Evolutionary conservation across 2,329 filamentous ascomycete genomes (phyloP).

Genomic region (Penicillium sclerotiorum): DNA sequence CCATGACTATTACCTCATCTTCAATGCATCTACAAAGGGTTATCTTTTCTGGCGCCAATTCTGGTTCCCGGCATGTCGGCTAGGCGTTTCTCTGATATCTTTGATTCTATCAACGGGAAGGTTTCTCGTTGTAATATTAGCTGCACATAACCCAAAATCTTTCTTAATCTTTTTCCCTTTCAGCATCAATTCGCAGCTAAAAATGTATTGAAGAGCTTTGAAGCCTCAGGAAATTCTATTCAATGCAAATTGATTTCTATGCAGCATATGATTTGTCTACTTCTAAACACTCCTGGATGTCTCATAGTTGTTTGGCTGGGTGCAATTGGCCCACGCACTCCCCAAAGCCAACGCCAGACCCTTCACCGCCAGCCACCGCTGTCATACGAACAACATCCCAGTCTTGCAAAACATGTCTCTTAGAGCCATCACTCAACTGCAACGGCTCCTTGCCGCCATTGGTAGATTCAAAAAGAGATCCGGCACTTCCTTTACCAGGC

Average conservation of each 20-base stretch:
- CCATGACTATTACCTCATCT: slow-evolving; percentile 1
- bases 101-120: background rate
- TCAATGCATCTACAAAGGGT: background rate
- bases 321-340: slow-evolving; percentile 25
- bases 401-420: slow-evolving; percentile 28
- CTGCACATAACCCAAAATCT: too few species aligned
- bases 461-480: slow-evolving; percentile 34
- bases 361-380: slow-evolving; percentile 24
- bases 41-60: slow-evolving; percentile 8
- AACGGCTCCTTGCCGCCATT: slow-evolving; percentile 26
- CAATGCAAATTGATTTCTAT: too few species aligned
- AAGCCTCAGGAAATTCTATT: too few species aligned
- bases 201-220: too few species aligned
- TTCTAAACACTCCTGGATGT: background rate
- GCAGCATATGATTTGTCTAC: background rate
- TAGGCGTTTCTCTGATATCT: too few species aligned
- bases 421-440: slow-evolving; percentile 17
- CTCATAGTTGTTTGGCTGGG: slow-evolving; percentile 1
- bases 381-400: slow-evolving; percentile 33
- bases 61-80: too few species aligned
- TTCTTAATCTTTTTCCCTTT: too few species aligned
- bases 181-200: too few species aligned
- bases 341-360: slow-evolving; percentile 33
- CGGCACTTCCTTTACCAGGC: slow-evolving; percentile 21
- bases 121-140: too few species aligned